A percentile compares a stretch with the other conserved stretches of the same genome.
Conservation (phyloP, 1,139 yeast genomes). For the Blastobotrys malaysiensis region DNA sequence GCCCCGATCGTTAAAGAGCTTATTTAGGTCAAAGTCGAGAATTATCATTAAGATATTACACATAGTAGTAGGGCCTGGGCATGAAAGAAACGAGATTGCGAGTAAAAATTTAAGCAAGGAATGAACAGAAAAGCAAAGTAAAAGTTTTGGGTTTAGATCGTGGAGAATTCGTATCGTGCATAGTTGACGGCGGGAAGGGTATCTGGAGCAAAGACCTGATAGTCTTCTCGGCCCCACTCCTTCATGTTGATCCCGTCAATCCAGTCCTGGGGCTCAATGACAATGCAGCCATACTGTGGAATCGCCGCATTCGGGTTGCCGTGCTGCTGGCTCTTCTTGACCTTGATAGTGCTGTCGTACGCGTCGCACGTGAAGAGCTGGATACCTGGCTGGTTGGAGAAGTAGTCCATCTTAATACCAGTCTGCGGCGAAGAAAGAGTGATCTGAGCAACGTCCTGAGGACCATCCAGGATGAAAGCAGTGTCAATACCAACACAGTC, state of each 20-base stretch:
- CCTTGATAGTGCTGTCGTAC: constrained; percentile 8
- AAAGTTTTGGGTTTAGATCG: no score
- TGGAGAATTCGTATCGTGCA: constrained; percentile 12
- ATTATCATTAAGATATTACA: no score
- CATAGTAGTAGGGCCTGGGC: no score
- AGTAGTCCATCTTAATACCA: constrained; percentile 14
- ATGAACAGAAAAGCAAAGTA: not conserved
- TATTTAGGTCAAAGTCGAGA: no score
- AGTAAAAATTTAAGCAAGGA: not conserved
- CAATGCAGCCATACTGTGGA: constrained; percentile 13
- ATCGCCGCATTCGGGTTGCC: constrained; percentile 6
- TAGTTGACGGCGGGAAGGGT: constrained; percentile 12
- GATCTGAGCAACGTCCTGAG: constrained; percentile 5
- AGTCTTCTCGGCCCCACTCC: constrained; percentile 11
- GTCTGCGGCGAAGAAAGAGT: constrained; percentile 7
- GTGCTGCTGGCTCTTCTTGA: constrained; percentile 13
- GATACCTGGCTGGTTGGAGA: constrained; percentile 12
- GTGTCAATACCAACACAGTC: constrained; percentile 14
- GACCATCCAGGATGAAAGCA: constrained; percentile 13
- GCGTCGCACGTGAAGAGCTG: constrained; percentile 12
- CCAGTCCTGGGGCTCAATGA: constrained; percentile 15
- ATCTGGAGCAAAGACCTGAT: constrained; percentile 10
- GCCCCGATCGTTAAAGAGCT: no score
- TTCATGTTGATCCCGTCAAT: constrained; percentile 13
- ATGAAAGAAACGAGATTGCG: no score